These are phyloP conservation scores for Zostera marina DNA, from an alignment of 116 monocot species.

Conservation along the genomic window DNA sequence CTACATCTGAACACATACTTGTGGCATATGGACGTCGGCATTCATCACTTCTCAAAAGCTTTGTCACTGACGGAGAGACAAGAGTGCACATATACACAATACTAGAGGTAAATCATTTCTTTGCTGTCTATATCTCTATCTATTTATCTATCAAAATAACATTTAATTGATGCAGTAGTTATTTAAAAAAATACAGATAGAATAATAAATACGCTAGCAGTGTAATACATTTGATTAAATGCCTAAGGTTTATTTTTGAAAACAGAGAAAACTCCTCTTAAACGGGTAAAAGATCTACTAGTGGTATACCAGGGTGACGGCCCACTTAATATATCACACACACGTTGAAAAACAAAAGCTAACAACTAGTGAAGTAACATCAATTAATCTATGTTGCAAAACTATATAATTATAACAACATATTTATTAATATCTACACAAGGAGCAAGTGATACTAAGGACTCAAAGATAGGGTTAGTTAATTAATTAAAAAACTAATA, in stretches of 20 bases:
- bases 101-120: constrained; percentile 50
- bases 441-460: background rate
- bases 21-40: constrained; percentile 96
- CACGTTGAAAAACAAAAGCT: too few relatives aligned
- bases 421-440: background rate
- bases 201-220: background rate
- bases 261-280: too few relatives aligned
- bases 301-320: too few relatives aligned
- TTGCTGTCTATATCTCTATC: background rate
- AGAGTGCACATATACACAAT: constrained; percentile 79
- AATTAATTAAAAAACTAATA: too few relatives aligned
- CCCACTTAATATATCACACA: too few relatives aligned
- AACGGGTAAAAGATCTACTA: too few relatives aligned
- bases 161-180: background rate
- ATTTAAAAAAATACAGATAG: background rate
- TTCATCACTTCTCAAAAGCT: constrained; percentile 75
- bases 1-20: constrained; percentile 90
- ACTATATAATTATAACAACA: too few relatives aligned
- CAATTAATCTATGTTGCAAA: too few relatives aligned
- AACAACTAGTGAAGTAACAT: too few relatives aligned
- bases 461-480: too few relatives aligned
- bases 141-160: background rate
- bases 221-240: too few relatives aligned
- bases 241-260: too few relatives aligned
- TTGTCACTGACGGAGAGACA: constrained; percentile 66